Percentiles rank a stretch among this genome's conserved stretches.
Conservation (phyloP, 2,329 filamentous ascomycete species). For the Stagonosporopsis tanaceti region DNA sequence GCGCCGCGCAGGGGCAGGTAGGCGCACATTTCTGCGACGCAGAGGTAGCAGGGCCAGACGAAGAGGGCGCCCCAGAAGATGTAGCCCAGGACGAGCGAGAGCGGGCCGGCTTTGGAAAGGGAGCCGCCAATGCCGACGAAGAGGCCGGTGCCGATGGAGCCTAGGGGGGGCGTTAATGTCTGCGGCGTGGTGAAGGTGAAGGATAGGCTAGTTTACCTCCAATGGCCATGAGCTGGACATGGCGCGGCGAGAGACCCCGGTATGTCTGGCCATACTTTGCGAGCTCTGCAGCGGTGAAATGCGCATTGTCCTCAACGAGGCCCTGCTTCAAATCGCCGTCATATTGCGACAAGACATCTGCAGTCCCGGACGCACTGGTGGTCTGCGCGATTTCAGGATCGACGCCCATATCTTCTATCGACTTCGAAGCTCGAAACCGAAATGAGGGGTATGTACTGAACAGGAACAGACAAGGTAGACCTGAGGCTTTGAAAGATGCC, state of each 20-base stretch:
- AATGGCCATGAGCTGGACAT: constrained; percentile 69
- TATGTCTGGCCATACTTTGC: constrained; percentile 18
- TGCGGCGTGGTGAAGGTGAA: neutral
- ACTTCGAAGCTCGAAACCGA: neutral
- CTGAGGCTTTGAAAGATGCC: constrained; percentile 5
- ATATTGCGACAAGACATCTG: constrained; percentile 10
- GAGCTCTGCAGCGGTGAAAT: constrained; percentile 19
- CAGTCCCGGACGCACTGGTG: constrained; percentile 2
- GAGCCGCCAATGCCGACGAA: constrained; percentile 67
- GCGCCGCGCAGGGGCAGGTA: constrained; percentile 78
- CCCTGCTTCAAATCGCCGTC: constrained; percentile 14
- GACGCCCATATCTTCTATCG: constrained; percentile 8
- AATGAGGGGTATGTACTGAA: neutral
- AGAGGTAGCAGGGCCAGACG: constrained; percentile 61
- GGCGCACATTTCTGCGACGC: constrained; percentile 81
- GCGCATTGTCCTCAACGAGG: constrained; percentile 10
- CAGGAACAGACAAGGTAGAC: neutral
- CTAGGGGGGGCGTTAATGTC: constrained; percentile 50
- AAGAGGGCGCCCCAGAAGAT: constrained; percentile 58
- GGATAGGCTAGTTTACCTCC: constrained; percentile 37
- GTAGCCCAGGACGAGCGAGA: constrained; percentile 75
- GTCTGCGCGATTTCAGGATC: constrained; percentile 15
- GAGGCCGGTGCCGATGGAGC: constrained; percentile 73
- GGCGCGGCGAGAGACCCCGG: constrained; percentile 58
- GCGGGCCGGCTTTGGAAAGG: constrained; percentile 55